Evolutionary conservation across 176 grass and related monocot genomes (phyloP).

Genomic region (Aegilops umbellulata): DNA sequence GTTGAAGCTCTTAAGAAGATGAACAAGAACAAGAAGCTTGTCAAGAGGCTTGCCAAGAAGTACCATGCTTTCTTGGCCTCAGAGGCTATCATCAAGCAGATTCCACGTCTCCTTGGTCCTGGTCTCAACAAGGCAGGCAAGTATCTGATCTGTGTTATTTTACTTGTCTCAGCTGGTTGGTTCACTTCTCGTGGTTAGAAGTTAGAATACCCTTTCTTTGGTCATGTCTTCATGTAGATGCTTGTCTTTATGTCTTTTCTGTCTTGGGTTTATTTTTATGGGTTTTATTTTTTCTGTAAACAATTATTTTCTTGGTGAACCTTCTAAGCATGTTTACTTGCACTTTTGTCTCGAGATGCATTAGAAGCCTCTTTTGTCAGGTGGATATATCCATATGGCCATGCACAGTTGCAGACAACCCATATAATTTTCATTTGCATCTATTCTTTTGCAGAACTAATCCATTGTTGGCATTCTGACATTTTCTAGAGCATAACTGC

Average conservation of each 20-base stretch:
- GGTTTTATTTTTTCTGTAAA: not conserved
- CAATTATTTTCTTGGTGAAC: not conserved
- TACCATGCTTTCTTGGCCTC: constrained; percentile 91
- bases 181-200: not conserved
- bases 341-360: not conserved
- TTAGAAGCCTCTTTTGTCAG: not conserved
- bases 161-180: not conserved
- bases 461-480: too few relatives aligned
- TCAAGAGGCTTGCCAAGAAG: constrained; percentile 85
- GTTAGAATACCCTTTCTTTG: not conserved
- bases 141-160: not conserved
- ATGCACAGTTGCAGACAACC: not conserved
- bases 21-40: constrained; percentile 95
- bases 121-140: constrained; percentile 89
- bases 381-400: not conserved
- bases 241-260: not conserved
- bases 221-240: not conserved
- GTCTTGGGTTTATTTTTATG: too few relatives aligned
- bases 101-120: constrained; percentile 81
- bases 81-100: constrained; percentile 85
- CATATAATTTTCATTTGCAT: not conserved
- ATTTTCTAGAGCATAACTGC: too few relatives aligned
- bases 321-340: not conserved
- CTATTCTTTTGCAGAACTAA: not conserved
- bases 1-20: constrained; percentile 83